Evolutionary conservation across 805 yeast genomes (phyloP).

Genomic region (Yarrowia sp.): DNA sequence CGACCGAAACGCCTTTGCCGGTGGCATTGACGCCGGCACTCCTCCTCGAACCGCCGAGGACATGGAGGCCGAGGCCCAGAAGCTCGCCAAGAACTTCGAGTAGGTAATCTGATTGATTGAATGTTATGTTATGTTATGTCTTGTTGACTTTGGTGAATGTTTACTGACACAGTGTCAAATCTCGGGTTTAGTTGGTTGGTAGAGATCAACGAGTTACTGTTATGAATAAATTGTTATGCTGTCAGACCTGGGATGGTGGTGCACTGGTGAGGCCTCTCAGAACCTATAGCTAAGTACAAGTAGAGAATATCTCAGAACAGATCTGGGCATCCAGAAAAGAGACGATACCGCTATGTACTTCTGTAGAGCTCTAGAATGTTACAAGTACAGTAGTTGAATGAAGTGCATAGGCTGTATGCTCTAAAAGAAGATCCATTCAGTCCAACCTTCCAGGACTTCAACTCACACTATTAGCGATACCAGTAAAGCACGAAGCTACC

Average conservation of each 20-base stretch:
- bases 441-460: too few species aligned
- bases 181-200: slow-evolving; percentile 1
- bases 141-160: neutral
- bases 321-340: too few species aligned
- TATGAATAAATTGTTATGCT: neutral
- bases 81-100: slow-evolving; percentile 52
- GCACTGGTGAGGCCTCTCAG: too few species aligned
- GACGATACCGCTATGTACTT: too few species aligned
- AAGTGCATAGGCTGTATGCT: too few species aligned
- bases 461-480: too few species aligned
- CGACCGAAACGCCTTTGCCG: slow-evolving; percentile 36
- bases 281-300: too few species aligned
- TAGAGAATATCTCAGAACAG: too few species aligned
- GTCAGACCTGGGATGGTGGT: neutral
- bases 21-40: slow-evolving; percentile 50
- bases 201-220: neutral
- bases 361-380: too few species aligned
- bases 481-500: too few species aligned
- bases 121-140: neutral
- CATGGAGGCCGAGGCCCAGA: slow-evolving; percentile 75
- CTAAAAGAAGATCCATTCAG: too few species aligned
- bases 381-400: too few species aligned
- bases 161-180: slow-evolving; percentile 23
- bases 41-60: slow-evolving; percentile 62
- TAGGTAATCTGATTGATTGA: slow-evolving; percentile 17